These are phyloP conservation scores for Trichoderma virens DNA, from an alignment of 495 filamentous ascomycete genomes.

Conservation along the genomic window DNA sequence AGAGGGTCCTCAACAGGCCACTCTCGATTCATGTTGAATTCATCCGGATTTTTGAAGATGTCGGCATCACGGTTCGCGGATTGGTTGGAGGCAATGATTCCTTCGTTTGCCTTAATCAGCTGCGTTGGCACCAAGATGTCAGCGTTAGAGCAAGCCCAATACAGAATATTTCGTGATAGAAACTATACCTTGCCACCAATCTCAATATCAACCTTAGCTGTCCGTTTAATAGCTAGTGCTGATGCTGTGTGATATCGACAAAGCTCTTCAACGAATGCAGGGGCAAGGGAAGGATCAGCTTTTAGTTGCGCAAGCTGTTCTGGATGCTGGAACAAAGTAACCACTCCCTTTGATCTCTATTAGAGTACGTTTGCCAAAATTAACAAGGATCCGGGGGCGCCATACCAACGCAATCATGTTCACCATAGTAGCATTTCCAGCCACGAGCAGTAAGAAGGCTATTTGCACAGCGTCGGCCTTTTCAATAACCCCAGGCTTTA, in stretches of 20 bases:
- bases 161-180: neutral
- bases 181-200: slow-evolving; percentile 27
- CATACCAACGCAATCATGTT: slow-evolving; percentile 39
- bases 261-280: slow-evolving; percentile 36
- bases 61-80: slow-evolving; percentile 42
- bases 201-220: slow-evolving; percentile 36
- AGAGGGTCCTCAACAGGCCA: slow-evolving; percentile 27
- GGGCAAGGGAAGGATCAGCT: slow-evolving; percentile 23
- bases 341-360: slow-evolving; percentile 24
- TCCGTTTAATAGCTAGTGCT: slow-evolving; percentile 34
- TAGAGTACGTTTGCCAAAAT: no score
- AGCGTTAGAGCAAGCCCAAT: no score
- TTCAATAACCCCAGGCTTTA: slow-evolving; percentile 29
- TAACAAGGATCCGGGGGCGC: neutral
- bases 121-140: no score
- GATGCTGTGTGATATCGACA: slow-evolving; percentile 39
- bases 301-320: slow-evolving; percentile 30
- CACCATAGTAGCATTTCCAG: slow-evolving; percentile 42
- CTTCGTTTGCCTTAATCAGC: slow-evolving; percentile 32
- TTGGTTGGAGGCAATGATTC: slow-evolving; percentile 39
- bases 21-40: slow-evolving; percentile 36
- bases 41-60: slow-evolving; percentile 30
- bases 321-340: slow-evolving; percentile 32
- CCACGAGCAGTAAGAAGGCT: slow-evolving; percentile 38
- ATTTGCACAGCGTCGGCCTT: slow-evolving; percentile 33